Base-by-base conservation (phyloP, 352 stramenopile genomes). In the Globisporangium polare region DNA sequence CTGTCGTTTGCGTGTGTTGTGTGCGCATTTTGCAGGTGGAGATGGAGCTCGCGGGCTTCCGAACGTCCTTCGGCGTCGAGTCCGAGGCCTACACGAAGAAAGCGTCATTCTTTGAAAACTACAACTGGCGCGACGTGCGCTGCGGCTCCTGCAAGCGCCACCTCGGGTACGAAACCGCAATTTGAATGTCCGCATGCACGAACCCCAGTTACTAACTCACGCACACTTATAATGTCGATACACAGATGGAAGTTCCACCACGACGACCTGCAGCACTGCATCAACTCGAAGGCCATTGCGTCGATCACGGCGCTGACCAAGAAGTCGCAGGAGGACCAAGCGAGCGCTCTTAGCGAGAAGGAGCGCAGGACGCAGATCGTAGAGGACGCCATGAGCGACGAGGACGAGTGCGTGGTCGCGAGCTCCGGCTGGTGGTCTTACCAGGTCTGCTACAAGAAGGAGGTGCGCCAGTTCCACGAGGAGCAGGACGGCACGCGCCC, bases 351-450 rank as follows among this genome's bases (percentile, higher is more conserved):
- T 2, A 68, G 64, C 0, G 71, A 85, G 51, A 52, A 69, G 24
- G 61, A 80, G 31, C 59, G 67, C 24, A 80, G 78, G 39, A 60
- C 63, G 13, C 64, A 74, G 41, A 75, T 88, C 17, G 80, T 90
- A 17, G 71, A 72, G 9, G 67, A 78, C 17, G 80, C 75, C 42
- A 65, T 90, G 41, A 22, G 17, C 9, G 68, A 78, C n/a, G n/a
- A 31, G 3, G 73, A 73, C 12, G 68, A 75, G 20, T 93, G 86
- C 61, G 26, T 93, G n/a, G 67, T 78, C 35, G 75, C 83, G 41
- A 73, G 67, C 27, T 66, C 74, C 20, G 84, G 81, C 6, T 95
- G 86, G 86, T 95, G 86, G 86, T 86, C 82, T n/a, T 95, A 95
- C 62, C 68, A 93, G 59, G 60, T 93, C 2, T 95, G 84, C 73